A percentile compares a stretch with the other conserved stretches of the same genome.
phyloP scores from a whole-genome alignment of 345 rosid species.

The Pugionium dolabratum region DNA sequence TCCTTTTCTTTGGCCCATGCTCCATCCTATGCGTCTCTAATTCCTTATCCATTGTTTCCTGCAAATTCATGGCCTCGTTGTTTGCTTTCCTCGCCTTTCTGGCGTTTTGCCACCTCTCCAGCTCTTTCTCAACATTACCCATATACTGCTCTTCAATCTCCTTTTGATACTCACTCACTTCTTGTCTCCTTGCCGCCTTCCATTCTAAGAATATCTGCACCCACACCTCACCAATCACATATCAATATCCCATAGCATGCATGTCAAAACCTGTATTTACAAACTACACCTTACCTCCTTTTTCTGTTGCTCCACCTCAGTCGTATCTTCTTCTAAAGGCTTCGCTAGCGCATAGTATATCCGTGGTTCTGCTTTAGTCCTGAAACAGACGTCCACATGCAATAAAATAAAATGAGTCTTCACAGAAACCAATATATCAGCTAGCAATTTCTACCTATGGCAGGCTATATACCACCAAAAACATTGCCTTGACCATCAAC shows the following conservation, averaged over 20 bases:
- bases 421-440: constrained; percentile 21
- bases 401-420: constrained; percentile 32
- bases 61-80: constrained; percentile 60
- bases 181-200: constrained; percentile 77
- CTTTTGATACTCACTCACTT: constrained; percentile 78
- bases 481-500: constrained; percentile 45
- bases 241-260: constrained; percentile 9
- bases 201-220: constrained; percentile 70
- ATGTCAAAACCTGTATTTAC: constrained; percentile 21
- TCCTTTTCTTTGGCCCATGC: constrained; percentile 94
- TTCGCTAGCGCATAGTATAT: constrained; percentile 72
- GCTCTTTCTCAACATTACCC: constrained; percentile 78
- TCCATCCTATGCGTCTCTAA: constrained; percentile 89
- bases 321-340: constrained; percentile 66
- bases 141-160: constrained; percentile 66
- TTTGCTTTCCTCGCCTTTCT: constrained; percentile 66
- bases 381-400: constrained; percentile 46
- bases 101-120: constrained; percentile 96
- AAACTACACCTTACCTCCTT: constrained; percentile 56
- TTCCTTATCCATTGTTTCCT: constrained; percentile 98
- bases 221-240: constrained; percentile 10
- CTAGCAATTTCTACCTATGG: constrained; percentile 34
- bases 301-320: constrained; percentile 52
- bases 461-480: constrained; percentile 44
- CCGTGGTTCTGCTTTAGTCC: constrained; percentile 89